These are phyloP conservation scores for Scedosporium dehoogii DNA, from an alignment of 2,329 filamentous ascomycete species.

Conservation along the genomic window DNA sequence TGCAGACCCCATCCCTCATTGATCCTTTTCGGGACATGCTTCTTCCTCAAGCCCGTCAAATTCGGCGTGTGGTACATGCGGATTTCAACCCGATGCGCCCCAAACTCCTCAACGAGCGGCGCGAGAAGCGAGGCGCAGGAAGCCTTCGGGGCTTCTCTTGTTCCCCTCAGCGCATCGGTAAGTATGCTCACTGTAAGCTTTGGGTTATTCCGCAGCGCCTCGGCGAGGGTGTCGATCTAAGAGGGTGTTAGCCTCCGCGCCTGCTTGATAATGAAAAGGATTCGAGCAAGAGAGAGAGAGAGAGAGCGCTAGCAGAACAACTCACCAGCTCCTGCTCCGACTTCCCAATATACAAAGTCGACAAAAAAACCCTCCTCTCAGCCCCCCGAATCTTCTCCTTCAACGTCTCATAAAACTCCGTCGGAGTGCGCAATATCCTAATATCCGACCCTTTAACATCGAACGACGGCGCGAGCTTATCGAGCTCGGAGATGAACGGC, in stretches of 20 bases:
- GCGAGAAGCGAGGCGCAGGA: conserved; percentile 84
- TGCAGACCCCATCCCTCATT: conserved; percentile 98
- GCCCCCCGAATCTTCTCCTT: conserved; percentile 82
- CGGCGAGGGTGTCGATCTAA: conserved; percentile 64
- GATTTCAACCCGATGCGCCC: conserved; percentile 73
- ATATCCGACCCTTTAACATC: conserved; percentile 75
- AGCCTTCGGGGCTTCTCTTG: conserved; percentile 74
- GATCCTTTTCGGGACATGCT: conserved; percentile 74
- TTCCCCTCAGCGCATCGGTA: conserved; percentile 84
- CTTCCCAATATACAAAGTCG: conserved; percentile 95
- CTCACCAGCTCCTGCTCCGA: conserved; percentile 74
- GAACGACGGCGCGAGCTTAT: conserved; percentile 84
- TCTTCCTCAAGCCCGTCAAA: conserved; percentile 76
- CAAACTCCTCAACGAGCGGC: conserved; percentile 76
- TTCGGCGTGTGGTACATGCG: conserved; percentile 99
- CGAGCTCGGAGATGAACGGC: conserved; percentile 61
- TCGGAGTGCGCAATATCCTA: conserved; percentile 65
- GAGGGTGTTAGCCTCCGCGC: background rate
- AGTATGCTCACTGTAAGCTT: conserved; percentile 76
- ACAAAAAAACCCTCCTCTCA: conserved; percentile 73
- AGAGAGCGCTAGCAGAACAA: conserved; percentile 11
- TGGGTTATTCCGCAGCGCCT: conserved; percentile 65
- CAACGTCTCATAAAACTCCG: conserved; percentile 84
- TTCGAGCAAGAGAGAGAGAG: background rate
- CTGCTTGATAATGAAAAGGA: background rate